Evolutionary conservation across 2,329 filamentous ascomycete genomes (phyloP).

Genomic region (Xylaria sp.): DNA sequence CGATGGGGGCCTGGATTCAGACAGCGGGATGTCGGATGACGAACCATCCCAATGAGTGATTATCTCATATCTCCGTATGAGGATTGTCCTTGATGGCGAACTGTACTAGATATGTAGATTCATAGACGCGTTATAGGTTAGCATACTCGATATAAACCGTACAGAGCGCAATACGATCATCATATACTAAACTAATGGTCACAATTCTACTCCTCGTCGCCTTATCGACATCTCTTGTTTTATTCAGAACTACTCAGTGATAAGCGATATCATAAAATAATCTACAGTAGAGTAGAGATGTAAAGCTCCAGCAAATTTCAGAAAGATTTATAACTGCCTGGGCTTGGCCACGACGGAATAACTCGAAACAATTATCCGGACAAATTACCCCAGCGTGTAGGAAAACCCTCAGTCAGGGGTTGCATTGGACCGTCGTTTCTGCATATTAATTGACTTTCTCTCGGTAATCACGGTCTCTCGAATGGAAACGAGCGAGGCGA

Average conservation of each 20-base stretch:
- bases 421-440: slow-evolving; percentile 1
- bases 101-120: background rate
- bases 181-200: background rate
- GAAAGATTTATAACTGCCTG: slow-evolving; percentile 3
- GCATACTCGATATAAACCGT: background rate
- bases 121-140: background rate
- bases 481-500: slow-evolving; percentile 1
- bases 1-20: background rate
- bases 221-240: background rate
- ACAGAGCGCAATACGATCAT: background rate
- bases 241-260: background rate
- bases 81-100: background rate
- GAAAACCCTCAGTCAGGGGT: background rate
- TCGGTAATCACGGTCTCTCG: slow-evolving; percentile 5
- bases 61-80: background rate
- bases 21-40: background rate
- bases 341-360: slow-evolving; percentile 14
- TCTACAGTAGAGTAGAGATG: background rate
- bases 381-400: slow-evolving; percentile 10
- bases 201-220: background rate
- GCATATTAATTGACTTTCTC: slow-evolving; percentile 10
- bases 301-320: background rate
- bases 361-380: slow-evolving; percentile 18
- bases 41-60: background rate
- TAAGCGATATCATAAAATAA: background rate